Percentiles rank a stretch among this genome's conserved stretches.
phyloP scores from a whole-genome alignment of 2,329 filamentous ascomycete genomes.

The Botryotinia narcissicola region DNA sequence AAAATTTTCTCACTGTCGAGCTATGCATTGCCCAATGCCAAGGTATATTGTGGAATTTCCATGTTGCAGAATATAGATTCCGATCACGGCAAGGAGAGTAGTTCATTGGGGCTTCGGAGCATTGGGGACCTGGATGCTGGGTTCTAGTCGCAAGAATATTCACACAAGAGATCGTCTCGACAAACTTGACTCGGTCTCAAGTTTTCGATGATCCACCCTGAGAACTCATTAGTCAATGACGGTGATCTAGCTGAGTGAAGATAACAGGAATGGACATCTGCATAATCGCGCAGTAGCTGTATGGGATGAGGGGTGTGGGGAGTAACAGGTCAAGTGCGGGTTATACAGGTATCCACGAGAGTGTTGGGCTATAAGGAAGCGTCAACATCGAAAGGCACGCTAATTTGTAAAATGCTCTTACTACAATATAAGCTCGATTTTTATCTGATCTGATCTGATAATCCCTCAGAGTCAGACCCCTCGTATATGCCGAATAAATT shows the following conservation, averaged over 20 bases:
- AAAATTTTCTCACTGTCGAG: not conserved
- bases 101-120: not conserved
- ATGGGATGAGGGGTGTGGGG: not conserved
- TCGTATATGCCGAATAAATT: not conserved
- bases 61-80: not conserved
- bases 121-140: not conserved
- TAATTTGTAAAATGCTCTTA: not conserved
- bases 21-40: not conserved
- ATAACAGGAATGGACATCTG: not conserved
- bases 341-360: not conserved
- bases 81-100: slow-evolving; percentile 4
- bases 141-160: not conserved
- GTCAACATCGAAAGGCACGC: not conserved
- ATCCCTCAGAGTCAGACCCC: not conserved
- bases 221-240: not conserved
- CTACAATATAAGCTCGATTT: not conserved
- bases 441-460: not conserved
- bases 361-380: not conserved
- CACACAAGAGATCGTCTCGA: not conserved
- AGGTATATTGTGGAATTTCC: not conserved
- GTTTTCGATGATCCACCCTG: not conserved
- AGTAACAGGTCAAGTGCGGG: not conserved
- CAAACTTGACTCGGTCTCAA: not conserved
- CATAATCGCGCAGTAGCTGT: not conserved
- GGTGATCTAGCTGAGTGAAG: not conserved